A percentile compares a stretch with the other conserved stretches of the same genome.
Evolutionary conservation across 805 yeast genomes (phyloP).

Genomic region (Ascoidea asiatica): DNA sequence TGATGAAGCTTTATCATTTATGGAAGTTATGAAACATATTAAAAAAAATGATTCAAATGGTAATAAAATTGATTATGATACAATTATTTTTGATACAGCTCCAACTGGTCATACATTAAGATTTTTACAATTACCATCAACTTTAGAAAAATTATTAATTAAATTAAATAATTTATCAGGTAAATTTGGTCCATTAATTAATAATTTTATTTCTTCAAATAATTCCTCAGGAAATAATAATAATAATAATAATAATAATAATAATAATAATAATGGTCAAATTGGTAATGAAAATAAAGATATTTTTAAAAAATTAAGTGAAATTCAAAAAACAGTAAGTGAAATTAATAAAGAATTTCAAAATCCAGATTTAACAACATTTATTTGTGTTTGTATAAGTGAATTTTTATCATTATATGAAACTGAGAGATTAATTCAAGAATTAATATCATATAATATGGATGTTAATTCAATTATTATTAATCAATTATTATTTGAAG

Average conservation of each 20-base stretch:
- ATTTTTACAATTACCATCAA: conserved; percentile 87
- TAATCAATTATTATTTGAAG: conserved; percentile 86
- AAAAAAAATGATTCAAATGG: conserved; percentile 48
- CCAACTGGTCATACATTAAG: conserved; percentile 98
- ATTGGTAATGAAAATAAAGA: conserved; percentile 44
- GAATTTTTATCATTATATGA: conserved; percentile 94
- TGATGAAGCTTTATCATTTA: conserved; percentile 94
- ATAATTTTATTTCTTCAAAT: conserved; percentile 59
- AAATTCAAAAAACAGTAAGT: conserved; percentile 64
- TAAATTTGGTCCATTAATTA: conserved; percentile 82
- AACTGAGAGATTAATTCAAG: conserved; percentile 96
- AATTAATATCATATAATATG: conserved; percentile 84
- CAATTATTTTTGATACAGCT: conserved; percentile 97
- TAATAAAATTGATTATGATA: conserved; percentile 44
- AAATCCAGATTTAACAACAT: conserved; percentile 90
- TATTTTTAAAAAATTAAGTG: conserved; percentile 65
- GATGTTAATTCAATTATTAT: conserved; percentile 95
- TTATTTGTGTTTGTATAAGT: conserved; percentile 93
- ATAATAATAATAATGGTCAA: neutral
- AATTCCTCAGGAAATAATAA: too few relatives aligned
- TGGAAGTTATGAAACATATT: conserved; percentile 96
- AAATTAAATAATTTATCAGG: conserved; percentile 82
- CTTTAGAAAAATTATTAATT: conserved; percentile 73
- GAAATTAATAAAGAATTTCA: conserved; percentile 93
- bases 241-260: too few relatives aligned